Evolutionary conservation across 768 basidiomycete genomes (phyloP), one percentile per base, ranked within the genome.

Genomic region (Phylloporus sp.): DNA sequence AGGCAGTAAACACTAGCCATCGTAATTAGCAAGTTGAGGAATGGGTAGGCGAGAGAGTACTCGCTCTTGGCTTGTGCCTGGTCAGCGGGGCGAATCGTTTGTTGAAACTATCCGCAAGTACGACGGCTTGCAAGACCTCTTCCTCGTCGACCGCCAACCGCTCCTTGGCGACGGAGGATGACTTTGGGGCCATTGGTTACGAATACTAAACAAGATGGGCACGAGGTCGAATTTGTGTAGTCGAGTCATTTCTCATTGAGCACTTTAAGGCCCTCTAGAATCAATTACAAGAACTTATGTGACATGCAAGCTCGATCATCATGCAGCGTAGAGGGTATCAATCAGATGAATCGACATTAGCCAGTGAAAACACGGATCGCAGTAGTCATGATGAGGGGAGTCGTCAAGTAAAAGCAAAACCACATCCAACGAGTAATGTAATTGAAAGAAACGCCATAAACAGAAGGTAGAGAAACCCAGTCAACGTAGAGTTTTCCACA

Each of bases 41-140:
- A 29, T 52, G 45, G 47, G 26, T 44, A 62, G 39, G 32, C 41
- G 27, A 39, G 43, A 26, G 44, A 49, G 29, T 27, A 69, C 85
- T 70, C 67, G 91, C 92, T 69, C 95, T 81, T 56, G 95, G 95
- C 72, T 84, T 88, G 65, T 84, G 82, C 31, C 81, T 79, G 34
- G 92, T 95, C n/a, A 97, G 79, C 18, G 94, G 95, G 50, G 87
- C 80, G 65, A 97, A 95, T 49, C 92, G 81, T 62, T 85, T 88
- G 76, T 97, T 95, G 75, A 95, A 97, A 58, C 91, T 94, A 67
- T 99, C 95, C 11, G 95, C 93, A 36, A 99, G 85, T 39, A 99
- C 84, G 50, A 98, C 89, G 16, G 95, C 95, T 64, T 98, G 95
- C 0, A 98, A 75, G 18, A 91, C 83, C 45, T 97, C 88, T 47